phyloP scores from a whole-genome alignment of 129 eudicot genomes.

The Centaurea solstitialis region DNA sequence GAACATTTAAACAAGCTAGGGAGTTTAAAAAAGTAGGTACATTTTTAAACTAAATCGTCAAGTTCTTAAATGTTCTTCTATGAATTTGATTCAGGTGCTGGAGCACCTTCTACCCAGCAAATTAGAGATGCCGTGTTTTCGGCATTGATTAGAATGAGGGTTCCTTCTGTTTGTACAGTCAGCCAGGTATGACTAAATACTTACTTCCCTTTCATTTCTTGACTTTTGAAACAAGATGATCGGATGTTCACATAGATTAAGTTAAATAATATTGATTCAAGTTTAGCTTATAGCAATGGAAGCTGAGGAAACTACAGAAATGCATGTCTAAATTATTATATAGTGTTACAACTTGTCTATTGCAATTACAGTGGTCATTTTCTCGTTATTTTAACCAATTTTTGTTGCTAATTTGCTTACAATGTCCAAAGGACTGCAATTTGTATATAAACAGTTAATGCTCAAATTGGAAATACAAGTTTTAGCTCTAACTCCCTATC shows the following conservation, averaged over 20 bases:
- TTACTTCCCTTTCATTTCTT: not conserved
- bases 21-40: not conserved
- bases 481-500: slow-evolving; percentile 1
- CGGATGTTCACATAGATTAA: not conserved
- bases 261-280: not conserved
- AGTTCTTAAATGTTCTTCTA: not conserved
- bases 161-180: slow-evolving; percentile 78
- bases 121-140: slow-evolving; percentile 1
- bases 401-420: not conserved
- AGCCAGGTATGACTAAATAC: slow-evolving; percentile 47
- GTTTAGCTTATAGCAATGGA: not conserved
- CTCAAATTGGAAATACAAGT: not conserved
- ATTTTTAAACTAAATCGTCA: not conserved
- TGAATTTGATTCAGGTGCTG: slow-evolving; percentile 47
- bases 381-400: not conserved
- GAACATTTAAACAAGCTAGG: not conserved
- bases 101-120: slow-evolving; percentile 36
- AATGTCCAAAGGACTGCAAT: not conserved
- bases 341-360: too few relatives aligned
- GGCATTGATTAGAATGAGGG: slow-evolving; percentile 69
- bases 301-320: not conserved
- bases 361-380: too few relatives aligned
- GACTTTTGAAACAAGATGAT: too few relatives aligned
- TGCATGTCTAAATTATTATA: too few relatives aligned
- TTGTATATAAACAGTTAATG: not conserved